Conservation (phyloP, 1,284 basidiomycete genomes). For the Pterulicium gracile region DNA sequence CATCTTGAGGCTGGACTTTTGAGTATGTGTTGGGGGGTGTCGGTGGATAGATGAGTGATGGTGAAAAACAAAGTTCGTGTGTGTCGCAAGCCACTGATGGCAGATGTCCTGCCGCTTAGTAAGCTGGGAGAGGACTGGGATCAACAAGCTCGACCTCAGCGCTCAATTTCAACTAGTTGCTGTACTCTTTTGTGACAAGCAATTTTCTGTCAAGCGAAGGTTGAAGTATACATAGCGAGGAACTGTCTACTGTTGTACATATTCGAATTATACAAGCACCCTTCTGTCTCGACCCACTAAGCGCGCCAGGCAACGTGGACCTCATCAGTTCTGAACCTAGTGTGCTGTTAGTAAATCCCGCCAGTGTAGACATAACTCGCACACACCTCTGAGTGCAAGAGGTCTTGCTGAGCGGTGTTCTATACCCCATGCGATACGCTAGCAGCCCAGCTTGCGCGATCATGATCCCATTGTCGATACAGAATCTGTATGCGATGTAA, state of each 20-base stretch:
- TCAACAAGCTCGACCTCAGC: too few relatives aligned
- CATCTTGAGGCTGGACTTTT: neutral
- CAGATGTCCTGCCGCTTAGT: neutral
- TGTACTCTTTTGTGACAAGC: too few relatives aligned
- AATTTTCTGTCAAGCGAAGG: too few relatives aligned
- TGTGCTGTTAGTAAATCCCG: slow-evolving; percentile 7
- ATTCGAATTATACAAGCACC: too few relatives aligned
- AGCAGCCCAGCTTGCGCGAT: slow-evolving; percentile 97
- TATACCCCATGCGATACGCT: slow-evolving; percentile 86
- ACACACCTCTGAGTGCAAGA: slow-evolving; percentile 80
- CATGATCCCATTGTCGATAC: slow-evolving; percentile 99
- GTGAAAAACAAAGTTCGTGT: neutral
- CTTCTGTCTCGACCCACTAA: too few relatives aligned
- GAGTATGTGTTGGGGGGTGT: neutral
- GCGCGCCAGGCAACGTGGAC: slow-evolving; percentile 82
- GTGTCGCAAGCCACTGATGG: neutral
- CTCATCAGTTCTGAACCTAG: slow-evolving; percentile 84
- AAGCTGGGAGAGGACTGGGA: too few relatives aligned
- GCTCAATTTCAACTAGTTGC: neutral
- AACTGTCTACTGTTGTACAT: too few relatives aligned
- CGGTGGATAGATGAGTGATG: neutral
- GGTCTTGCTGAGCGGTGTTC: slow-evolving; percentile 69
- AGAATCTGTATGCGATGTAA: slow-evolving; percentile 53
- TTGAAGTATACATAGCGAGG: too few relatives aligned
- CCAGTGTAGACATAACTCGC: slow-evolving; percentile 3